Conservation (phyloP, 768 basidiomycete species). For the Gymnopilus dilepis region DNA sequence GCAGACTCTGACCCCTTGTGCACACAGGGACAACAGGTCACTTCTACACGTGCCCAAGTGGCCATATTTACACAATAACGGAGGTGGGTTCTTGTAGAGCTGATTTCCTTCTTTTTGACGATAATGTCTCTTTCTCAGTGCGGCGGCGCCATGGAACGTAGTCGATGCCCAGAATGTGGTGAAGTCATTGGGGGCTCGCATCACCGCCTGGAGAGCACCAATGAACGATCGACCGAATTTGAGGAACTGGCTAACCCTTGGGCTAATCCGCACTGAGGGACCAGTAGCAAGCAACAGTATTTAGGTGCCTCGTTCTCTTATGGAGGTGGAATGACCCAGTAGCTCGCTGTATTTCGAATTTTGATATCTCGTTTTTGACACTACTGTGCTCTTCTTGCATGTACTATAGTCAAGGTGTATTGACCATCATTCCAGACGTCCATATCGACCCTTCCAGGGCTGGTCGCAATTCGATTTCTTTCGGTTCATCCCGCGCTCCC, state of each 20-base stretch:
- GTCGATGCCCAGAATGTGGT: conserved; percentile 63
- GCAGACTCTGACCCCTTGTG: not conserved
- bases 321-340: too few relatives aligned
- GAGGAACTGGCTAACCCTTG: conserved; percentile 42
- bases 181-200: conserved; percentile 53
- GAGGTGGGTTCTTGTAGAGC: conserved; percentile 42
- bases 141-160: conserved; percentile 55
- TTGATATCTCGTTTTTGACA: too few relatives aligned
- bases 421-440: too few relatives aligned
- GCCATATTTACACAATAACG: conserved; percentile 64
- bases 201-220: conserved; percentile 48
- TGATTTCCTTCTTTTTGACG: conserved; percentile 1
- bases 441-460: too few relatives aligned
- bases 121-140: conserved; percentile 43
- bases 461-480: too few relatives aligned
- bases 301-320: too few relatives aligned
- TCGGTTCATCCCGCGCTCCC: too few relatives aligned
- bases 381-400: too few relatives aligned
- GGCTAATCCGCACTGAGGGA: conserved; percentile 9
- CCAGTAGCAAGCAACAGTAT: too few relatives aligned
- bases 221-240: conserved; percentile 51
- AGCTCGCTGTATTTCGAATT: too few relatives aligned
- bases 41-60: conserved; percentile 60
- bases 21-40: conserved; percentile 43
- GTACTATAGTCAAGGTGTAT: too few relatives aligned